These are phyloP conservation scores for Diaporthe sp. DNA, from an alignment of 2,329 filamentous ascomycete genomes.

Conservation along the genomic window DNA sequence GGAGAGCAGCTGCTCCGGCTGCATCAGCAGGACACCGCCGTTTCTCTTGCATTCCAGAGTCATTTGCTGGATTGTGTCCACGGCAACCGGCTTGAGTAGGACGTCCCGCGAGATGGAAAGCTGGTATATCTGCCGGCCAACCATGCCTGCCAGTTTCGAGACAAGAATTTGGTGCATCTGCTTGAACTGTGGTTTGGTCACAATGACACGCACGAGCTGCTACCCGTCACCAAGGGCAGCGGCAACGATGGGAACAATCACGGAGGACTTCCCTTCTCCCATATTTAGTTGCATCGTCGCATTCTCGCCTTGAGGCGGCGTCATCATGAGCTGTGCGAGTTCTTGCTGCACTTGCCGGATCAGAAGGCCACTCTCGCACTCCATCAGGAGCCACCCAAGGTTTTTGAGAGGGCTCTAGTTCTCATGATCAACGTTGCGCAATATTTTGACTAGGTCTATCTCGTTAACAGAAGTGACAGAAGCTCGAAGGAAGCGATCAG, in stretches of 20 bases:
- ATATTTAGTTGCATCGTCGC: conserved; percentile 77
- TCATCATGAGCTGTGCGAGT: conserved; percentile 71
- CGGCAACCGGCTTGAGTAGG: conserved; percentile 44
- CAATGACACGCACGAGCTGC: conserved; percentile 69
- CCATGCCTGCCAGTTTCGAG: conserved; percentile 67
- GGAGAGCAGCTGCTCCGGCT: conserved; percentile 75
- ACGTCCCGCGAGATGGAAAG: conserved; percentile 72
- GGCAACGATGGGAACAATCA: conserved; percentile 77
- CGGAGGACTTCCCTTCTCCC: conserved; percentile 79
- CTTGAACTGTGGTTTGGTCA: conserved; percentile 71
- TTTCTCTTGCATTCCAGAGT: conserved; percentile 61
- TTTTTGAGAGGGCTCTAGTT: conserved; percentile 66
- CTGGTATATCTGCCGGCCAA: conserved; percentile 67
- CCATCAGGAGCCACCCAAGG: conserved; percentile 75
- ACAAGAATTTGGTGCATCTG: conserved; percentile 73
- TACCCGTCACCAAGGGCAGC: conserved; percentile 64
- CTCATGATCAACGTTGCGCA: conserved; percentile 65
- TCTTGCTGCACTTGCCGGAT: conserved; percentile 72
- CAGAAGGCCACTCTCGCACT: conserved; percentile 73
- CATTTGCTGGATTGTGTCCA: conserved; percentile 53
- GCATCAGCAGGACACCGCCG: conserved; percentile 70
- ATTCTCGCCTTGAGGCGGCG: conserved; percentile 57
- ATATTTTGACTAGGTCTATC: conserved; percentile 56
- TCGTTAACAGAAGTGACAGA: too few relatives aligned
- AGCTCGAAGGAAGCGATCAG: conserved; percentile 54